These are phyloP conservation scores for Byssochlamys sp. DNA, from an alignment of 2,329 filamentous ascomycete genomes.

Conservation along the genomic window DNA sequence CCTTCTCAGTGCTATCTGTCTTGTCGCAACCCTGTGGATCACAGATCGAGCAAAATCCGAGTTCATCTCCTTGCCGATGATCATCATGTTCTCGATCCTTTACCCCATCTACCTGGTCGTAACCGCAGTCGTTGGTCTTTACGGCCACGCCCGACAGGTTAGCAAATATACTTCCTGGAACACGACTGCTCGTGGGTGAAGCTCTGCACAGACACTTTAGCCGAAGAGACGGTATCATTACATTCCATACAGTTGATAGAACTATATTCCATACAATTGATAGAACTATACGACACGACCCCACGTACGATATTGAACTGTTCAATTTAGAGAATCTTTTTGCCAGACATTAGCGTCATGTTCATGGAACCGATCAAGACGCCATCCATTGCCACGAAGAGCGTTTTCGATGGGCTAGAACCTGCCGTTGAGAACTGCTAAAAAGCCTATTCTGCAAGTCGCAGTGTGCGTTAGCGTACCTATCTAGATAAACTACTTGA, in stretches of 20 bases:
- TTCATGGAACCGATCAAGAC: not conserved
- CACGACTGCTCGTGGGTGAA: conserved; percentile 26
- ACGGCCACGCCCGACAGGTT: conserved; percentile 39
- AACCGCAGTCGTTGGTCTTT: conserved; percentile 38
- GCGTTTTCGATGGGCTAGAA: too few species aligned
- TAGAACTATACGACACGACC: not conserved
- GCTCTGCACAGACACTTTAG: not conserved
- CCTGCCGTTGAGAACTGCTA: too few species aligned
- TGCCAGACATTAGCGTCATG: not conserved
- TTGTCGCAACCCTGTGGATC: conserved; percentile 39
- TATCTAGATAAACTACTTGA: too few species aligned
- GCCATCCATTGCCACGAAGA: too few species aligned
- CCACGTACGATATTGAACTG: not conserved
- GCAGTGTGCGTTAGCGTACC: too few species aligned
- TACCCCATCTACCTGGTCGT: conserved; percentile 39
- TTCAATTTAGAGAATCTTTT: not conserved
- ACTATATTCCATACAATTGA: not conserved
- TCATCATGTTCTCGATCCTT: conserved; percentile 33
- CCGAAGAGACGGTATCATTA: not conserved
- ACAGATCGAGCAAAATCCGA: conserved; percentile 39
- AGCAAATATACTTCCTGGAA: conserved; percentile 41
- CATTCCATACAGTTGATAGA: not conserved
- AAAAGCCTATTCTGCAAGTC: too few species aligned
- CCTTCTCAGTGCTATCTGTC: conserved; percentile 28
- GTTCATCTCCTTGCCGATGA: conserved; percentile 33